Conservation (phyloP, 768 basidiomycete genomes). For the Naganishia antarctica region DNA sequence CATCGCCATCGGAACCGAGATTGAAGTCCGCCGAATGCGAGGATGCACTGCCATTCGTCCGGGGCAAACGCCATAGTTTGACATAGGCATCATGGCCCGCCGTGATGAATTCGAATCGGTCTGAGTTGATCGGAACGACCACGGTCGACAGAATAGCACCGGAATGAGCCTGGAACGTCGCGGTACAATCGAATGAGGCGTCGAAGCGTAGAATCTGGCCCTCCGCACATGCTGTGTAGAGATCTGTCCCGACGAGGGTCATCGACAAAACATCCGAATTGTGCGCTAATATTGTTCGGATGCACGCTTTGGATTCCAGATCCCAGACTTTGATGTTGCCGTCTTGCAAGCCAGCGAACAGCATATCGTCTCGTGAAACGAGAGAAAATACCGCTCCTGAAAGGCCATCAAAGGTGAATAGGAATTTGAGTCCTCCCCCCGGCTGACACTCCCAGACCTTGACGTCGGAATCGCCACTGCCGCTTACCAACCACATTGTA, state of each 20-base stretch:
- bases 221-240: constrained; percentile 57
- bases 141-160: constrained; percentile 79
- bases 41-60: neutral
- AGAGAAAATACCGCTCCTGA: constrained; percentile 77
- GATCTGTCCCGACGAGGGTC: constrained; percentile 60
- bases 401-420: constrained; percentile 42
- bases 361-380: constrained; percentile 65
- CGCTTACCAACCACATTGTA: constrained; percentile 64
- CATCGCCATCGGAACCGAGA: constrained; percentile 54
- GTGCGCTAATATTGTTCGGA: constrained; percentile 79
- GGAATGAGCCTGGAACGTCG: constrained; percentile 73
- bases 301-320: constrained; percentile 77
- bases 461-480: constrained; percentile 84
- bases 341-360: constrained; percentile 91
- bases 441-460: constrained; percentile 53
- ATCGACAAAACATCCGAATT: constrained; percentile 80
- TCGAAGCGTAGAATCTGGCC: constrained; percentile 77
- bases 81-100: constrained; percentile 81
- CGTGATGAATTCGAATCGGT: constrained; percentile 58
- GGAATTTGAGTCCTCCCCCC: constrained; percentile 37
- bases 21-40: constrained; percentile 48
- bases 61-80: constrained; percentile 56
- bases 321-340: constrained; percentile 88
- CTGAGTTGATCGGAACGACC: constrained; percentile 52
- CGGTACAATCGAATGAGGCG: constrained; percentile 74